A percentile compares a stretch with the other conserved stretches of the same genome.
These are phyloP conservation scores for Prunus davidiana DNA, from an alignment of 306 rosid genomes.

Conservation along the genomic window DNA sequence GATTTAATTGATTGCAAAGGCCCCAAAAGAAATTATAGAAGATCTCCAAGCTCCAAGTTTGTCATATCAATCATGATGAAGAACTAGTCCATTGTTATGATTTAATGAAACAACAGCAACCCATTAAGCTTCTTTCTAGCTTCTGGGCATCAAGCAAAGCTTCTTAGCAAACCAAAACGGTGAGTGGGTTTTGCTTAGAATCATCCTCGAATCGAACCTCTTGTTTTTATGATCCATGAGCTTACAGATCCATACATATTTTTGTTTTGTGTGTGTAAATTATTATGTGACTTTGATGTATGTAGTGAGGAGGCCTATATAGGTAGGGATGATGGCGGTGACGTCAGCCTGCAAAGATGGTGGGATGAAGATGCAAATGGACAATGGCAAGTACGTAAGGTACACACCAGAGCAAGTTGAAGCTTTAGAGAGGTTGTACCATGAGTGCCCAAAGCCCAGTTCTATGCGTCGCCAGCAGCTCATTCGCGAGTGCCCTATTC, in stretches of 20 bases:
- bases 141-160: background rate
- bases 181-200: background rate
- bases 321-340: slow-evolving; percentile 69
- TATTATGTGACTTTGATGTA: background rate
- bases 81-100: background rate
- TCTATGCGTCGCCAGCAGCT: slow-evolving; percentile 97
- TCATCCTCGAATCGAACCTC: background rate
- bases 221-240: background rate
- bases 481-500: slow-evolving; percentile 93
- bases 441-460: slow-evolving; percentile 95
- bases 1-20: too few relatives aligned
- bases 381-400: slow-evolving; percentile 94
- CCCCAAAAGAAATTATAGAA: background rate
- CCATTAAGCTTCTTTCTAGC: background rate
- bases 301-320: slow-evolving; percentile 6
- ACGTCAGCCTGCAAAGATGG: slow-evolving; percentile 69
- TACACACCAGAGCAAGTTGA: slow-evolving; percentile 99
- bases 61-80: too few relatives aligned
- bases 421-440: slow-evolving; percentile 88
- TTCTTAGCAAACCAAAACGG: background rate
- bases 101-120: slow-evolving; percentile 1
- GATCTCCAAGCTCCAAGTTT: background rate
- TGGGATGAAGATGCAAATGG: slow-evolving; percentile 55
- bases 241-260: background rate
- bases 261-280: background rate